phyloP scores from a whole-genome alignment of 2,329 filamentous ascomycete species.

The Elsinoe arachidis region DNA sequence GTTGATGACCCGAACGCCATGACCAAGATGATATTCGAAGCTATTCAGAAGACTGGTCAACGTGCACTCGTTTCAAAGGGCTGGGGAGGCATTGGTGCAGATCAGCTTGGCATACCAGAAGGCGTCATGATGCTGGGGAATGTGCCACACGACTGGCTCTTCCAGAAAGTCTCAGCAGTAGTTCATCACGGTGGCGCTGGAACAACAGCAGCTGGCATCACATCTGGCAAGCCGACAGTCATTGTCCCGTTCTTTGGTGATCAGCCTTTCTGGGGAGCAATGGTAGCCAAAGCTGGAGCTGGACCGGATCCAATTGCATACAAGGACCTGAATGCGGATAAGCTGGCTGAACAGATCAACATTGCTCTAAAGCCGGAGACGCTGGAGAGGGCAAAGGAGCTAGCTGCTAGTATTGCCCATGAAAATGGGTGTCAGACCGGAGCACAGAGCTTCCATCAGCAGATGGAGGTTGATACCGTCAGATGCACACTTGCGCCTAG shows the following conservation, averaged over 20 bases:
- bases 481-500: constrained; percentile 60
- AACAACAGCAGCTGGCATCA: constrained; percentile 46
- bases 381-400: constrained; percentile 25
- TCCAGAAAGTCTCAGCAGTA: constrained; percentile 46
- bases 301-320: constrained; percentile 35
- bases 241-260: constrained; percentile 51
- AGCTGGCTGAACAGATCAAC: constrained; percentile 33
- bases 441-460: constrained; percentile 35
- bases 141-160: constrained; percentile 52
- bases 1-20: constrained; percentile 66
- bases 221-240: constrained; percentile 41
- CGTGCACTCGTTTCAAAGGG: constrained; percentile 48
- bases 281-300: constrained; percentile 33
- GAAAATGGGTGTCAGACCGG: constrained; percentile 34
- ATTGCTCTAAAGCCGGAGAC: constrained; percentile 31
- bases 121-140: constrained; percentile 46
- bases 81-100: constrained; percentile 44
- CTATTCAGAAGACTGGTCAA: constrained; percentile 46
- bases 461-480: constrained; percentile 51
- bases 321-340: constrained; percentile 32
- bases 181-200: constrained; percentile 54
- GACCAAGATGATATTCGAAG: constrained; percentile 64
- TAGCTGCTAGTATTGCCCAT: constrained; percentile 32
- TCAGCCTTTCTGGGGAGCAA: constrained; percentile 54
- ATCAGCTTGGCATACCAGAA: constrained; percentile 32